phyloP scores from a whole-genome alignment of 2,329 filamentous ascomycete species.

The Septoria linicola region DNA sequence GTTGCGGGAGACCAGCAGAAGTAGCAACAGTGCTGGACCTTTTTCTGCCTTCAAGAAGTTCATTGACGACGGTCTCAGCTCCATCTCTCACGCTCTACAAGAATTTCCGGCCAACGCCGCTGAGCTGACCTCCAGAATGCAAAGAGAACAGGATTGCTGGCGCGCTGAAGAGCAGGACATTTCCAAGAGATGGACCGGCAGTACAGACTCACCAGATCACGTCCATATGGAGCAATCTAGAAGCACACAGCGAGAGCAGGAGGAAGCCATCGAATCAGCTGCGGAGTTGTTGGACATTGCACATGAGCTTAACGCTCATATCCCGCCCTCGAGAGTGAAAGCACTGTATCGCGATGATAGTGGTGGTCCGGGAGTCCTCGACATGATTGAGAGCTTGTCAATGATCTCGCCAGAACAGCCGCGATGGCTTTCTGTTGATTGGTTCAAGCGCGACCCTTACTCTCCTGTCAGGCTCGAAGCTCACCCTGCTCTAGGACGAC shows the following conservation, averaged over 20 bases:
- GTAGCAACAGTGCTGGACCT: conserved; percentile 42
- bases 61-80: conserved; percentile 58
- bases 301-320: conserved; percentile 27
- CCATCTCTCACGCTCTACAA: conserved; percentile 47
- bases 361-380: conserved; percentile 18
- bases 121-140: conserved; percentile 30
- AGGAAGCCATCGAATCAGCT: conserved; percentile 25
- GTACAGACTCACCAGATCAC: conserved; percentile 28
- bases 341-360: conserved; percentile 33
- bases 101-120: conserved; percentile 51
- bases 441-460: conserved; percentile 49
- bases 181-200: conserved; percentile 32
- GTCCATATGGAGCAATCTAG: conserved; percentile 21
- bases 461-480: conserved; percentile 56
- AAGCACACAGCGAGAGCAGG: conserved; percentile 18
- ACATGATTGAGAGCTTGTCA: conserved; percentile 27
- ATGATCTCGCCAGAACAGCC: conserved; percentile 12
- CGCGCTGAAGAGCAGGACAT: conserved; percentile 30
- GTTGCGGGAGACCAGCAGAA: not conserved
- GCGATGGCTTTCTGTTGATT: conserved; percentile 38
- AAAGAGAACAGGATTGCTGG: conserved; percentile 26
- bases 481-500: conserved; percentile 38
- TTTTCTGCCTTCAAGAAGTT: conserved; percentile 62
- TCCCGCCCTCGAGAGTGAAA: conserved; percentile 28
- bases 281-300: conserved; percentile 30